Percentiles rank a stretch among this genome's conserved stretches.
Evolutionary conservation across 805 yeast genomes (phyloP).

Genomic region (Kodamaea kakaduensis): DNA sequence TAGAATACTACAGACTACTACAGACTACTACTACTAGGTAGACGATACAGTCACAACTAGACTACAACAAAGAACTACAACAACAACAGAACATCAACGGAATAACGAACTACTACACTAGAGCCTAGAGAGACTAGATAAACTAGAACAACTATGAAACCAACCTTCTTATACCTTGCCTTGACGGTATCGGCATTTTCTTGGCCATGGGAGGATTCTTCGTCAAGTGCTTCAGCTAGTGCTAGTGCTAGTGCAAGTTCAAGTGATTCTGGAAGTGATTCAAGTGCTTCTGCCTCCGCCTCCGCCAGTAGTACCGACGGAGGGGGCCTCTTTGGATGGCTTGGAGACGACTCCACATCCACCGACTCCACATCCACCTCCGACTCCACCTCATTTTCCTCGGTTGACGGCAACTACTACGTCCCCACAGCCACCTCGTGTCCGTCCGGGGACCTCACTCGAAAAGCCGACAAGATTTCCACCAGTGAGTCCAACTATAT

Average conservation of each 20-base stretch:
- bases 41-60: too few relatives aligned
- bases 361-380: conserved; percentile 1
- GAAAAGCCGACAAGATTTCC: conserved; percentile 27
- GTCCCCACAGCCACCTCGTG: conserved; percentile 29
- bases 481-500: conserved; percentile 26
- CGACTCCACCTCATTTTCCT: conserved; percentile 12
- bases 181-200: conserved; percentile 1
- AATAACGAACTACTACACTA: too few relatives aligned
- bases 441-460: conserved; percentile 22
- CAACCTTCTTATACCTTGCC: conserved; percentile 1
- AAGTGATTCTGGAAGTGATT: neutral
- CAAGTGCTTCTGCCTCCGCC: too few relatives aligned
- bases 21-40: too few relatives aligned
- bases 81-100: too few relatives aligned
- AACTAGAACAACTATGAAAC: too few relatives aligned
- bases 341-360: conserved; percentile 16
- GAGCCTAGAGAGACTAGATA: too few relatives aligned
- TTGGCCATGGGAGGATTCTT: conserved; percentile 7
- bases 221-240: neutral
- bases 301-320: neutral
- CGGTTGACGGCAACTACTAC: conserved; percentile 16
- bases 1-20: too few relatives aligned
- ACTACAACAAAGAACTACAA: too few relatives aligned
- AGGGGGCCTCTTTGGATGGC: conserved; percentile 14
- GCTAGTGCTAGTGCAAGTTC: conserved; percentile 1